Evolutionary conservation across 441 rosid species (phyloP).

Genomic region (Croton setiger): DNA sequence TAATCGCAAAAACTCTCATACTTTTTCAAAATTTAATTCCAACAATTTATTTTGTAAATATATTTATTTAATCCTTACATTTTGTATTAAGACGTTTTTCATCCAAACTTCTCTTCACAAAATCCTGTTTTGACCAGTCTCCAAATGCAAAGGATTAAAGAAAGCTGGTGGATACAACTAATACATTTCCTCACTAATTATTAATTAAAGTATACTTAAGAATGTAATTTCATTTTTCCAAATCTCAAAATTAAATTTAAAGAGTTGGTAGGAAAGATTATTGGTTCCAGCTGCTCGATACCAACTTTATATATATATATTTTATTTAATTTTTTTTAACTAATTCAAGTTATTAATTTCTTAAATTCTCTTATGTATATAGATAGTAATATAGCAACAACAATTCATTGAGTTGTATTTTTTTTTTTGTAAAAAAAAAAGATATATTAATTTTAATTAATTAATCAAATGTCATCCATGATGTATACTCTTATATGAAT

Average conservation of each 20-base stretch:
- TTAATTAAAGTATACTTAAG: neutral
- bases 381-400: neutral
- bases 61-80: too few species aligned
- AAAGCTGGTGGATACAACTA: too few species aligned
- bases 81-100: too few species aligned
- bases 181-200: too few species aligned
- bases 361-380: neutral
- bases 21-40: too few species aligned
- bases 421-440: neutral
- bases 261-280: slow-evolving; percentile 10
- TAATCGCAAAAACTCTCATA: too few species aligned
- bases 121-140: too few species aligned
- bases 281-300: slow-evolving; percentile 7
- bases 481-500: neutral
- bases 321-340: neutral
- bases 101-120: too few species aligned
- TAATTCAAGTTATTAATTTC: neutral
- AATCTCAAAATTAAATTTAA: neutral
- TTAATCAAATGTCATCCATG: slow-evolving; percentile 10
- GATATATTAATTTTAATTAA: neutral
- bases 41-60: too few species aligned
- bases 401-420: neutral
- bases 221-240: neutral
- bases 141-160: too few species aligned
- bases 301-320: too few species aligned